Evolutionary conservation across 169 alveolate species (phyloP).

Genomic region (Plasmodium cynomolgi): DNA sequence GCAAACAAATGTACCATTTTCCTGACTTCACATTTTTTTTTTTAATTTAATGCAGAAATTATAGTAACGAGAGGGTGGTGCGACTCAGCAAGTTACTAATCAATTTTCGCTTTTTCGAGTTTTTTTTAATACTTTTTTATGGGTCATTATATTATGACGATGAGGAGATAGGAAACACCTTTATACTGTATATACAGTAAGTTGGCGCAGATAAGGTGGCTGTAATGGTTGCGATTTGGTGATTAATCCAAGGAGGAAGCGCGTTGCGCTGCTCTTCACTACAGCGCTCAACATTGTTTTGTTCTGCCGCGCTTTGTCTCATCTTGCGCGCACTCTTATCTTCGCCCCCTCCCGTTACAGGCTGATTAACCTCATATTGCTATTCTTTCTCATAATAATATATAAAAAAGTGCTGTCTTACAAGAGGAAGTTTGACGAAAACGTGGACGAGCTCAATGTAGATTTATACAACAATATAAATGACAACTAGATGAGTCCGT

Average conservation of each 20-base stretch:
- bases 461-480: constrained; percentile 64
- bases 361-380: constrained; percentile 49
- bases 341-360: neutral
- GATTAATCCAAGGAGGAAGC: neutral
- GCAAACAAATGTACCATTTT: neutral
- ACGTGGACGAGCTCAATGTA: constrained; percentile 35
- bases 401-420: constrained; percentile 58
- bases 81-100: constrained; percentile 65
- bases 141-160: constrained; percentile 73
- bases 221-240: neutral
- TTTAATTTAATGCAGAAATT: constrained; percentile 24
- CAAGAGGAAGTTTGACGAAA: constrained; percentile 65
- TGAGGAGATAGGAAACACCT: constrained; percentile 62
- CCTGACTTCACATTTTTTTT: neutral
- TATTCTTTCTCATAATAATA: constrained; percentile 51
- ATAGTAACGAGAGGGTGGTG: constrained; percentile 64
- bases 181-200: constrained; percentile 63
- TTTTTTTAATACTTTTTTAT: constrained; percentile 72
- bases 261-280: neutral
- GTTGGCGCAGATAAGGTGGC: neutral
- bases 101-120: constrained; percentile 72
- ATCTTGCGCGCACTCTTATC: neutral
- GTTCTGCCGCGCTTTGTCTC: neutral
- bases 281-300: neutral
- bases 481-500: constrained; percentile 7